Evolutionary conservation across 129 eudicot species (phyloP).

Genomic region (Pulicaria dysenterica): DNA sequence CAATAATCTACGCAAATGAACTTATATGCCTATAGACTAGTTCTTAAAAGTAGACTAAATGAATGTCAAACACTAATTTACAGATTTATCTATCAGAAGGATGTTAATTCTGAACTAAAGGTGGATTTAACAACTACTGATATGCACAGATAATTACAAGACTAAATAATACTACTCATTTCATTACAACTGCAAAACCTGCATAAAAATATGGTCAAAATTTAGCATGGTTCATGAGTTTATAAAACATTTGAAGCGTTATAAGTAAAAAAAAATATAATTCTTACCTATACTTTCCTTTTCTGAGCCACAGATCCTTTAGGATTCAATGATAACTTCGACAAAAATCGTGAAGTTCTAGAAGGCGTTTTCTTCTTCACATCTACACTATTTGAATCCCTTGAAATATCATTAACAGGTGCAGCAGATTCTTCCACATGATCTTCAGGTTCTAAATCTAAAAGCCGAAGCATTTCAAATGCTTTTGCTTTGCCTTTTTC

Average conservation of each 20-base stretch:
- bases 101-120: conserved; percentile 26
- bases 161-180: conserved; percentile 16
- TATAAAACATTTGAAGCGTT: background rate
- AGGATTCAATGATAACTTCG: conserved; percentile 34
- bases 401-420: conserved; percentile 31
- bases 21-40: conserved; percentile 24
- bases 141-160: conserved; percentile 29
- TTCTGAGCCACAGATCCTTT: conserved; percentile 29
- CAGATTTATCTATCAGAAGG: conserved; percentile 16
- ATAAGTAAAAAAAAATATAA: background rate
- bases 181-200: conserved; percentile 18
- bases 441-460: conserved; percentile 37
- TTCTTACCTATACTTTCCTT: conserved; percentile 30
- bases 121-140: conserved; percentile 12
- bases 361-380: conserved; percentile 43
- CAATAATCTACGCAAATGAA: conserved; percentile 8
- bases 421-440: conserved; percentile 36
- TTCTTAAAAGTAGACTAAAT: conserved; percentile 2
- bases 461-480: conserved; percentile 56
- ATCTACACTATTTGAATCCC: conserved; percentile 14
- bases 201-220: conserved; percentile 8
- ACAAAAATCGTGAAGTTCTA: conserved; percentile 33
- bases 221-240: background rate
- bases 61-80: conserved; percentile 18
- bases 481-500: conserved; percentile 61